Evolutionary conservation across 768 basidiomycete species (phyloP), one percentile per base, ranked within the genome.

Genomic region (Tulasnella calospora): DNA sequence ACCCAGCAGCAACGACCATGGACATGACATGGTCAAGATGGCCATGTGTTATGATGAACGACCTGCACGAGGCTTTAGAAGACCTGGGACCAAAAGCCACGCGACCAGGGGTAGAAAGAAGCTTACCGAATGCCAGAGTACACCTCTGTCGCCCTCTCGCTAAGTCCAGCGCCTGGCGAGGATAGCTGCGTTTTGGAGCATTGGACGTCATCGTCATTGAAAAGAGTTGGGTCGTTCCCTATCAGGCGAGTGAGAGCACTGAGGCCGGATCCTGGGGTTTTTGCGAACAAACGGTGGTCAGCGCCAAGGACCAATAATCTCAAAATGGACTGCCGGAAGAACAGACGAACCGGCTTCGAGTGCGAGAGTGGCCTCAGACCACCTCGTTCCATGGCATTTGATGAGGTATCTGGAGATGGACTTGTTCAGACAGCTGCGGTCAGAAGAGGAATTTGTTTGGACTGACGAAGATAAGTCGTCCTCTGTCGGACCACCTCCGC

Each of bases 11-110:
- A 75, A 99, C 84, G 76, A 97, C 89, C 38, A 98, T 87, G 55
- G 94, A 91, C 79, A 88, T 89, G 81, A 94, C 88, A 83, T 99
- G 96, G 85, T 99, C 96, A 36, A 98, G 85, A 84, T 99, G 96
- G 0, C 93, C 92, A 82, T 97, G 96, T 7, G 93, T 92, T 81
- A 98, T 86, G 79, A 96, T 87, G 82, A 93, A 97, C 80, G 90
- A 93, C 80, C 94, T 96, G 82, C 30, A 30, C 44, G 23, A 71
- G 74, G 61, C 61, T 35, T 57, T 6, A 12, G 61, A 76, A 70
- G 76, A 36, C 36, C 61, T 27, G 51, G 44, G 19, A 40, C 44
- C 44, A 19, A 41, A 35, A 27, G 76, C 71, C 76, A 80, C 81
- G 81, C 75, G 40, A 67, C 10, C 79, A 73, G 33, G 38, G 44